Conservation (phyloP, 306 rosid species). For the Ammopiptanthus mongolicus region DNA sequence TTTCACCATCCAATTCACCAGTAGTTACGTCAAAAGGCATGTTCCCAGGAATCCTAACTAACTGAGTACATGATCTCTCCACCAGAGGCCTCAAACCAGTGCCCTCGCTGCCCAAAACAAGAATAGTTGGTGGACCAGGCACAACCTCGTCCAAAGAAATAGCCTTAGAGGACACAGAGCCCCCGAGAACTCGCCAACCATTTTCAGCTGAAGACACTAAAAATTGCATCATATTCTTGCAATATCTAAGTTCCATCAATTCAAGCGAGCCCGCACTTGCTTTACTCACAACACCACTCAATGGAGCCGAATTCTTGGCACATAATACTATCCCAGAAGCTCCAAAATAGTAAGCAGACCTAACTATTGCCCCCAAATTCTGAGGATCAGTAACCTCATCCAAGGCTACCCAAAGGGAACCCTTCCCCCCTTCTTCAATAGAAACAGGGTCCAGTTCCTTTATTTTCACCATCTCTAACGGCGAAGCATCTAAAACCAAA, state of each 20-base stretch:
- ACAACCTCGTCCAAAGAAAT: constrained; percentile 55
- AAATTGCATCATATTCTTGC: constrained; percentile 97
- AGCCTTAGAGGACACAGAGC: constrained; percentile 74
- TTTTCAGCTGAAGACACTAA: constrained; percentile 78
- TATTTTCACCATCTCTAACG: constrained; percentile 80
- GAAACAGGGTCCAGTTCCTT: constrained; percentile 70
- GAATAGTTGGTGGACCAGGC: constrained; percentile 72
- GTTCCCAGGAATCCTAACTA: constrained; percentile 67
- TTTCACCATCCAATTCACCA: constrained; percentile 42
- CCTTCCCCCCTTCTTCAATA: constrained; percentile 55
- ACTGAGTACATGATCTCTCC: constrained; percentile 84
- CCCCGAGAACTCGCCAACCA: constrained; percentile 91
- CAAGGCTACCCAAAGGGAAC: constrained; percentile 85
- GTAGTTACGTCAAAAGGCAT: constrained; percentile 40
- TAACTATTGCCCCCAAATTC: constrained; percentile 85
- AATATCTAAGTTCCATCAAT: constrained; percentile 81
- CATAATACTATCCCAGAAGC: constrained; percentile 87
- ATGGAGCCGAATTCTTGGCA: constrained; percentile 89
- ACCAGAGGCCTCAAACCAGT: constrained; percentile 93
- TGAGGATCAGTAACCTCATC: constrained; percentile 98
- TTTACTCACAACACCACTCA: constrained; percentile 92
- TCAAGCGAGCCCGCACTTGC: constrained; percentile 97
- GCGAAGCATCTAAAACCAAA: constrained; percentile 85
- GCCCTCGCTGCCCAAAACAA: constrained; percentile 94
- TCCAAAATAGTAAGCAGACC: constrained; percentile 88